Evolutionary conservation across 352 stramenopile genomes (phyloP).

Genomic region (Phytophthora ramorum): DNA sequence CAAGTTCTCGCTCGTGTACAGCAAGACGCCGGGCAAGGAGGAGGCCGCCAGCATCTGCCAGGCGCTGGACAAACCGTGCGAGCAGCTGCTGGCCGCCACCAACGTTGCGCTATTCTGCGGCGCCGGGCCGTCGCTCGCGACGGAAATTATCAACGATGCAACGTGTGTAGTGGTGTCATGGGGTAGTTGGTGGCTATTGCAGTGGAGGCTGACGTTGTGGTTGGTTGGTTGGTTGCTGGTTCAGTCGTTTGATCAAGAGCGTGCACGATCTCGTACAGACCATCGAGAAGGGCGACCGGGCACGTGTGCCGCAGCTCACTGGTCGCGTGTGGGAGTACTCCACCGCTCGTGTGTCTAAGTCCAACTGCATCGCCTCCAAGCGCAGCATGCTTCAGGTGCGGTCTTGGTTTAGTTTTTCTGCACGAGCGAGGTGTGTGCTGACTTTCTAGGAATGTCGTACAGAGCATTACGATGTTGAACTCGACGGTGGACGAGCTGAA

Average conservation of each 20-base stretch:
- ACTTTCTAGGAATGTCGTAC: constrained; percentile 4
- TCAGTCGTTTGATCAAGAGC: constrained; percentile 78
- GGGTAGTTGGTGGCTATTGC: not conserved
- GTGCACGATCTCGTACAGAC: constrained; percentile 58
- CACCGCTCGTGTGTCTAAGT: constrained; percentile 76
- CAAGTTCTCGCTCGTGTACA: constrained; percentile 90
- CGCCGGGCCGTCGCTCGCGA: constrained; percentile 74
- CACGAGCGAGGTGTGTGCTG: not conserved
- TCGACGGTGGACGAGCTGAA: constrained; percentile 84
- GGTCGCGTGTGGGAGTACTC: constrained; percentile 87
- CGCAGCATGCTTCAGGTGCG: constrained; percentile 85
- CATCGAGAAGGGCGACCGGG: constrained; percentile 57
- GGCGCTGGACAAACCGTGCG: constrained; percentile 77
- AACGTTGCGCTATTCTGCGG: constrained; percentile 85
- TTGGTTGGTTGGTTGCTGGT: constrained; percentile 9
- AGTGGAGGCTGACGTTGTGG: constrained; percentile 1
- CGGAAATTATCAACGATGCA: constrained; percentile 72
- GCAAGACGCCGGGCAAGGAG: constrained; percentile 70
- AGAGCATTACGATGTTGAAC: constrained; percentile 86
- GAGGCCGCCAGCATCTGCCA: constrained; percentile 83
- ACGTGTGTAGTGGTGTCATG: constrained; percentile 48
- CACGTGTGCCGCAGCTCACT: constrained; percentile 74
- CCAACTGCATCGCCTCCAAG: constrained; percentile 88
- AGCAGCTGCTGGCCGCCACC: constrained; percentile 77
- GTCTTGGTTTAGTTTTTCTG: not conserved